These are phyloP conservation scores for Cruciata laevipes DNA, from an alignment of 257 asterid genomes.

Conservation along the genomic window DNA sequence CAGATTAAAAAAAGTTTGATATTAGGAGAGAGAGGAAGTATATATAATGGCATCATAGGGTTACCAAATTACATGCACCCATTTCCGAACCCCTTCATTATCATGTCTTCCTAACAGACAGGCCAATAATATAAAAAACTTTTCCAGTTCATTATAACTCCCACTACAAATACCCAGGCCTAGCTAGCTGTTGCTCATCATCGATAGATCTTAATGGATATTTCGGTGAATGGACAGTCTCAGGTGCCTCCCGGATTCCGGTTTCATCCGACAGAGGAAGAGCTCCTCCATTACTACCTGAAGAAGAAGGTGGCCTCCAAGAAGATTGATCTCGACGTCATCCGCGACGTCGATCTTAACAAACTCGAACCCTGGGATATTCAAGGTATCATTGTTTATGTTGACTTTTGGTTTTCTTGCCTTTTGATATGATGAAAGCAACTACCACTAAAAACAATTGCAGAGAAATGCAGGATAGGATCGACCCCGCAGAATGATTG, in stretches of 20 bases:
- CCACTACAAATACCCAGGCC: neutral
- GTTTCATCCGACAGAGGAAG: slow-evolving; percentile 91
- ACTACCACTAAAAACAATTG: neutral
- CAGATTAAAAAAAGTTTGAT: no score
- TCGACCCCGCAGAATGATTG: slow-evolving; percentile 84
- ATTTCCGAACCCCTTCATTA: neutral
- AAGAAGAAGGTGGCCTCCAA: slow-evolving; percentile 62
- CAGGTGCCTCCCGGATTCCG: slow-evolving; percentile 92
- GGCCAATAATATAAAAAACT: neutral
- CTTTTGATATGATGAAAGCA: neutral
- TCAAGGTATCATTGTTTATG: slow-evolving; percentile 44
- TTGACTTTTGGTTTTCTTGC: neutral
- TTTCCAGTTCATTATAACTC: neutral
- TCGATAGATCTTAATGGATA: no score
- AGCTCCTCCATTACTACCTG: slow-evolving; percentile 79
- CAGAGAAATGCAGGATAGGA: slow-evolving; percentile 83
- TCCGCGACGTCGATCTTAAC: slow-evolving; percentile 85
- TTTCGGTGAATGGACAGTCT: slow-evolving; percentile 75
- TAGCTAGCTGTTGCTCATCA: no score
- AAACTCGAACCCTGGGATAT: slow-evolving; percentile 97
- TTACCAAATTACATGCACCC: neutral
- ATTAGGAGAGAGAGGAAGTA: neutral
- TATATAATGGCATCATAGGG: neutral
- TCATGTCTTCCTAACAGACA: neutral
- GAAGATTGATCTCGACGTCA: slow-evolving; percentile 79